Percentiles rank a stretch among this genome's conserved stretches.
Evolutionary conservation across 352 stramenopile genomes (phyloP).

Genomic region (Phytophthora pisi): DNA sequence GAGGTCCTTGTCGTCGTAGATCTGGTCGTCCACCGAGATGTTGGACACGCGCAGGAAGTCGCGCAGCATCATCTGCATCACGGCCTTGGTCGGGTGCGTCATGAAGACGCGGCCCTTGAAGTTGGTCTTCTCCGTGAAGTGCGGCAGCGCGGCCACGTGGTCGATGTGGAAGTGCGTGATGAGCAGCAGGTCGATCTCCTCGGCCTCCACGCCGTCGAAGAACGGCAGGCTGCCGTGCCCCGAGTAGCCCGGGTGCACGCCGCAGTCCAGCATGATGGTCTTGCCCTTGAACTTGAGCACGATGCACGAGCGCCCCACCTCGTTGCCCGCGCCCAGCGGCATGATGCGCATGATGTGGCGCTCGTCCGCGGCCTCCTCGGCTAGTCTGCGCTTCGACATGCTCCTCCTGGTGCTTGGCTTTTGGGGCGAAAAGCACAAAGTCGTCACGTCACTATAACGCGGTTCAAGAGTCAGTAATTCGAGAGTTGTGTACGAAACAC

Average conservation of each 20-base stretch:
- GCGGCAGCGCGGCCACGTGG: slow-evolving; percentile 98
- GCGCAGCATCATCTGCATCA: slow-evolving; percentile 97
- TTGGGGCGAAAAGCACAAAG: not conserved
- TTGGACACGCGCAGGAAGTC: slow-evolving; percentile 97
- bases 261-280: slow-evolving; percentile 96
- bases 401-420: not conserved
- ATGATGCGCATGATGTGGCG: slow-evolving; percentile 94
- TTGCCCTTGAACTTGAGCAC: slow-evolving; percentile 99
- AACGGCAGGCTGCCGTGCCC: slow-evolving; percentile 98
- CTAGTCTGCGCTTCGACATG: slow-evolving; percentile 80
- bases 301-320: slow-evolving; percentile 99
- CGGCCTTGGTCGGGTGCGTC: slow-evolving; percentile 99
- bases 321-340: slow-evolving; percentile 97
- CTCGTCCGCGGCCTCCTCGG: slow-evolving; percentile 79
- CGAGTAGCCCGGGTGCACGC: slow-evolving; percentile 93
- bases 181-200: slow-evolving; percentile 96
- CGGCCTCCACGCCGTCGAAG: slow-evolving; percentile 96
- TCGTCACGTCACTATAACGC: not conserved
- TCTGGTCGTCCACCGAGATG: slow-evolving; percentile 93
- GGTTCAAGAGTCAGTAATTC: not conserved
- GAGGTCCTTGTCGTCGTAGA: slow-evolving; percentile 95
- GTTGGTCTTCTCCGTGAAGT: slow-evolving; percentile 98
- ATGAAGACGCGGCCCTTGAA: slow-evolving; percentile 99
- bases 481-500: not conserved
- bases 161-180: slow-evolving; percentile 99